Evolutionary conservation across 352 stramenopile genomes (phyloP), one percentile per base, ranked within the genome.

Genomic region (Phytophthora uliginosa): DNA sequence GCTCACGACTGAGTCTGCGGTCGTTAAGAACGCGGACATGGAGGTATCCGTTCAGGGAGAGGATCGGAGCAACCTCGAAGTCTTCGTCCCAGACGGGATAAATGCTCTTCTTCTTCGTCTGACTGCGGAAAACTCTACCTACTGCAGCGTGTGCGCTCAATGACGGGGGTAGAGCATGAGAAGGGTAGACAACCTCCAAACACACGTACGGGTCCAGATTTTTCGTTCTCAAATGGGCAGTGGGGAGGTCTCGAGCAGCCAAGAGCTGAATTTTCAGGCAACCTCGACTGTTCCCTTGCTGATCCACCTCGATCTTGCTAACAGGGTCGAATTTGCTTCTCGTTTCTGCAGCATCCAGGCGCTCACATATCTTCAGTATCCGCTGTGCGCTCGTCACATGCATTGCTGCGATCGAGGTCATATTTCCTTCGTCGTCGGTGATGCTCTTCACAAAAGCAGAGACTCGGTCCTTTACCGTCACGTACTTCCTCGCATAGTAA

Each of bases 51-150:
- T 85, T 88, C 7, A 95, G 63, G 3, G 85, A 90, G n/a, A 89
- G 56, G 24, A 94, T 78, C 0, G 84, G 84, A 28, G 70, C 28
- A 33, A 94, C 81, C 55, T 86, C 85, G 51, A 95, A 95, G 10
- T 89, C 81, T 71, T 95, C 86, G 6, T 95, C 84, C 88, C 88
- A 95, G 2, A 93, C 73, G 1, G 88, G 88, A 69, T 91, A 95
- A 71, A 94, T 73, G 47, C 73, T 94, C 66, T 90, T 87, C 74
- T 90, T 90, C 57, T 88, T 81, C 12, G 86, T 95, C 20, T 77
- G 77, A 22, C 84, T 95, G 24, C 86, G 88, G 18, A 89, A 77
- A 12, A 55, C 66, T 36, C 66, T 71, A n/a, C 31, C 74, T 2
- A 38, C 26, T 3, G 62, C 48, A 8, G 65, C 42, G 31, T 79